phyloP scores from a whole-genome alignment of 257 asterid genomes.

The Solanum bukasovii region DNA sequence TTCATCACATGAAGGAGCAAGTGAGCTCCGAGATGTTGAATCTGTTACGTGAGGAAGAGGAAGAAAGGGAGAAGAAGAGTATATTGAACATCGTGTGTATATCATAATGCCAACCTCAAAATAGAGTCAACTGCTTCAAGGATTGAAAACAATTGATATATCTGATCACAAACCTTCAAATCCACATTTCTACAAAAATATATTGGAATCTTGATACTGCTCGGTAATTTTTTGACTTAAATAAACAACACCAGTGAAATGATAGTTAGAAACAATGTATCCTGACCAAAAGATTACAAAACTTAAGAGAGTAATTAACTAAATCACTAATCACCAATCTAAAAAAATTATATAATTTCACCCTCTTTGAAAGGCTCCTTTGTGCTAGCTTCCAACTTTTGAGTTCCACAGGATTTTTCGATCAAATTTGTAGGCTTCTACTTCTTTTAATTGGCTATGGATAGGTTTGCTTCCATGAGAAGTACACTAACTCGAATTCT shows the following conservation, averaged over 20 bases:
- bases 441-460: neutral
- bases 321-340: neutral
- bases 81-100: neutral
- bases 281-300: neutral
- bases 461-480: neutral
- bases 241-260: neutral
- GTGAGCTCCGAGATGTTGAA: neutral
- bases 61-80: neutral
- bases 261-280: neutral
- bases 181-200: neutral
- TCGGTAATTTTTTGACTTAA: neutral
- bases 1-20: neutral
- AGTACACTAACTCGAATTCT: neutral
- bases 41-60: neutral
- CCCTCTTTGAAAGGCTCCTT: neutral
- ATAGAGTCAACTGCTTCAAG: neutral
- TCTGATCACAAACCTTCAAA: neutral
- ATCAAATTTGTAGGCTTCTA: neutral
- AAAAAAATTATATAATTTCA: neutral
- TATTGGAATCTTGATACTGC: neutral
- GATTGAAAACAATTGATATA: neutral
- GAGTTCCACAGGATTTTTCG: neutral
- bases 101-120: neutral
- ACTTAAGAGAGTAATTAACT: neutral
- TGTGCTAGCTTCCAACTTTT: neutral